Percentiles rank a stretch among this genome's conserved stretches.
These are phyloP conservation scores for Begonia peltatifolia DNA, from an alignment of 306 rosid genomes.

Conservation along the genomic window DNA sequence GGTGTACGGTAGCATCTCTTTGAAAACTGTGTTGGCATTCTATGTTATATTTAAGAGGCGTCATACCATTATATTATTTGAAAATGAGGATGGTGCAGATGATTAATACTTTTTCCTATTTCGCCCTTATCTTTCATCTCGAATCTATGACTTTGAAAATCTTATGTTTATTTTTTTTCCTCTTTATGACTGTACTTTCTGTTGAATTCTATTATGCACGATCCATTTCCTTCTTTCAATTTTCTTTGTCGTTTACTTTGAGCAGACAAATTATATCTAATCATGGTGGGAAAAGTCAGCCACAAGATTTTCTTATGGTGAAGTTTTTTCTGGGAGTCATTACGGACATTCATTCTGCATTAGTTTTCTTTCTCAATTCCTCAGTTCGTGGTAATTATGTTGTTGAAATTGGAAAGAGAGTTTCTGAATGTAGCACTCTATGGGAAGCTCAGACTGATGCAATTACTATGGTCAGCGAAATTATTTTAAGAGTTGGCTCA, in stretches of 20 bases:
- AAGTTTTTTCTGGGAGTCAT: conserved; percentile 61
- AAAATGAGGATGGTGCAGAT: too few species aligned
- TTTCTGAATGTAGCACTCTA: conserved; percentile 25
- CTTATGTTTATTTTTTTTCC: too few species aligned
- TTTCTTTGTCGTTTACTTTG: background rate
- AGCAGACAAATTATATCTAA: conserved; percentile 35
- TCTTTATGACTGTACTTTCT: too few species aligned
- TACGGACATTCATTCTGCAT: conserved; percentile 27
- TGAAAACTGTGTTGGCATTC: too few species aligned
- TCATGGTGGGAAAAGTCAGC: conserved; percentile 22
- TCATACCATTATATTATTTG: too few species aligned
- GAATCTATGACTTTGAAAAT: too few species aligned
- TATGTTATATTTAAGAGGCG: too few species aligned
- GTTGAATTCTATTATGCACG: too few species aligned
- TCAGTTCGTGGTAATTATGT: conserved; percentile 18
- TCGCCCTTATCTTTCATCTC: background rate
- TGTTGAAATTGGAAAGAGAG: conserved; percentile 21
- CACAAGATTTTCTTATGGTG: conserved; percentile 46
- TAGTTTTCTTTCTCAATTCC: conserved; percentile 19
- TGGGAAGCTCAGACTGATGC: conserved; percentile 62
- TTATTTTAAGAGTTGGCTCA: conserved; percentile 50
- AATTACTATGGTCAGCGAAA: conserved; percentile 54
- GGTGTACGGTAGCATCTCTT: too few species aligned
- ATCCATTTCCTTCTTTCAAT: background rate
- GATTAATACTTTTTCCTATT: background rate